Percentiles rank a stretch among this genome's conserved stretches.
Evolutionary conservation across 2,329 filamentous ascomycete species (phyloP).

Genomic region (Endoconidiophora laricicola): DNA sequence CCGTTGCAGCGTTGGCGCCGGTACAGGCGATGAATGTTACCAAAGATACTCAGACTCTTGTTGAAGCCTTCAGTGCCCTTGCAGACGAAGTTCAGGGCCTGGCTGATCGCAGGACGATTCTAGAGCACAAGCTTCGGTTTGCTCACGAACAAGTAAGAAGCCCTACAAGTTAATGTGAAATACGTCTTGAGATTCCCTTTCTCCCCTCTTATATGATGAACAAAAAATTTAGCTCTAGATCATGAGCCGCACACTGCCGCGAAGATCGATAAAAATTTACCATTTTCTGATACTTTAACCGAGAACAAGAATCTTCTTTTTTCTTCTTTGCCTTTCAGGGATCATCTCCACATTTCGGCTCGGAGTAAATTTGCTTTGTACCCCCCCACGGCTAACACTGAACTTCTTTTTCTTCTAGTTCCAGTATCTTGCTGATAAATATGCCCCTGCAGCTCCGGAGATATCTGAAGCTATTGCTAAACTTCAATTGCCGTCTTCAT

Average conservation of each 20-base stretch:
- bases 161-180: background rate
- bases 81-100: constrained; percentile 48
- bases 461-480: constrained; percentile 50
- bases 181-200: background rate
- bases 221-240: constrained; percentile 62
- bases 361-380: background rate
- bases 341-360: background rate
- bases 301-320: constrained; percentile 8
- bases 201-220: constrained; percentile 24
- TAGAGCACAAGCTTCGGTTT: constrained; percentile 50
- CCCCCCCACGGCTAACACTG: constrained; percentile 2
- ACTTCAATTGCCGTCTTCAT: constrained; percentile 43
- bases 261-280: constrained; percentile 42
- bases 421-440: constrained; percentile 49
- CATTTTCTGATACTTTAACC: constrained; percentile 23
- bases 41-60: constrained; percentile 33
- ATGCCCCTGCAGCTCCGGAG: constrained; percentile 47
- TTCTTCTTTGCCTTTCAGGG: background rate
- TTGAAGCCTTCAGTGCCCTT: constrained; percentile 47
- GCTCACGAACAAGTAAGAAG: constrained; percentile 46
- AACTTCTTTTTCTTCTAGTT: constrained; percentile 28
- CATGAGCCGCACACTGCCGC: constrained; percentile 46
- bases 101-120: constrained; percentile 45
- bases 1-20: constrained; percentile 12
- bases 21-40: constrained; percentile 12